Evolutionary conservation across 78 protist genomes (phyloP).

Genomic region (Cavenderia fasciculata): DNA sequence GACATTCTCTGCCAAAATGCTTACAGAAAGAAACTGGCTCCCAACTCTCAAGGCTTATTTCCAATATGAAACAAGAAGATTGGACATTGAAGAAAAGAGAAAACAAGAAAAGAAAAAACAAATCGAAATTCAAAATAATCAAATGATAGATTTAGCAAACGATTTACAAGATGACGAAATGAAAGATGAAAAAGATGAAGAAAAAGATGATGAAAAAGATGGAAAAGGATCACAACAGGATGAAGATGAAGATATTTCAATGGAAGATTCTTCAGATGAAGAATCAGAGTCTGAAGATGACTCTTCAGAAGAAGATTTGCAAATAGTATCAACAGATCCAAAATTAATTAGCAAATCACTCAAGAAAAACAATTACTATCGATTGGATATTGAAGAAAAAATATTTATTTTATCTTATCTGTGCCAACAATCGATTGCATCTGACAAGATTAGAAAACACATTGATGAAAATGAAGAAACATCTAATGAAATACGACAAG

Average conservation of each 20-base stretch:
- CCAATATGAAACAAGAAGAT: slow-evolving; percentile 24
- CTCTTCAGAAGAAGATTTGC: neutral
- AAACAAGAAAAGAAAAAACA: slow-evolving; percentile 31
- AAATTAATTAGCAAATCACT: slow-evolving; percentile 17
- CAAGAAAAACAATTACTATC: slow-evolving; percentile 32
- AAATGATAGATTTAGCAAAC: slow-evolving; percentile 53
- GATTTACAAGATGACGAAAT: slow-evolving; percentile 20
- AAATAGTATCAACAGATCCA: slow-evolving; percentile 8
- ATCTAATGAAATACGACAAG: slow-evolving; percentile 46
- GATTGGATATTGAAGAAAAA: slow-evolving; percentile 24
- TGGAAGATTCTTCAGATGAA: neutral
- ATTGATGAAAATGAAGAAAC: slow-evolving; percentile 31
- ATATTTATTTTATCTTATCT: slow-evolving; percentile 32
- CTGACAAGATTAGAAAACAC: slow-evolving; percentile 56
- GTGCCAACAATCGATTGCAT: slow-evolving; percentile 9
- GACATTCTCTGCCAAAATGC: slow-evolving; percentile 4
- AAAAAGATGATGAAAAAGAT: neutral
- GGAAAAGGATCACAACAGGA: neutral
- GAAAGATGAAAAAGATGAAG: neutral
- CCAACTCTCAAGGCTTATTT: neutral
- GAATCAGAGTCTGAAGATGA: slow-evolving; percentile 2
- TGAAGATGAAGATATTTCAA: slow-evolving; percentile 15
- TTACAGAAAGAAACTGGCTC: slow-evolving; percentile 46
- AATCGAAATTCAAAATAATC: slow-evolving; percentile 20
- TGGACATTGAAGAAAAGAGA: slow-evolving; percentile 7